Evolutionary conservation across 495 filamentous ascomycete species (phyloP), one percentile per base, ranked within the genome.

Genomic region (Echria macrotheca): DNA sequence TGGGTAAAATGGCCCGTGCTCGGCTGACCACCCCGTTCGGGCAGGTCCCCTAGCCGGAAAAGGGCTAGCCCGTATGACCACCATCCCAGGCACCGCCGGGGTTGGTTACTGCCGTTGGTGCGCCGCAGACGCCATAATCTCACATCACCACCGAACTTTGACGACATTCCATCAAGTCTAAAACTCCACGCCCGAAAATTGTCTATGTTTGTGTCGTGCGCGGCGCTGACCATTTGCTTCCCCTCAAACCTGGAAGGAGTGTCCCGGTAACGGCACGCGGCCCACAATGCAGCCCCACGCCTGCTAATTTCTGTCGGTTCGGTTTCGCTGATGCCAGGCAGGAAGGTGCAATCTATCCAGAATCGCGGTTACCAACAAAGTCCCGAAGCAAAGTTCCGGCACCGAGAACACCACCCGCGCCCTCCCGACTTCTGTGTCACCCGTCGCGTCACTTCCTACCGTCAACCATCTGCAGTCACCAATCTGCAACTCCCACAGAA

Each of bases 361-460:
- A n/a, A n/a, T n/a, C n/a, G n/a, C n/a, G n/a, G n/a, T n/a, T n/a
- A n/a, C n/a, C n/a, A n/a, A n/a, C n/a, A n/a, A n/a, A 22, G 17
- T 45, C 33, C 46, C 38, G 48, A 45, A n/a, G n/a, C n/a, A n/a
- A n/a, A n/a, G n/a, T n/a, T n/a, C n/a, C n/a, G n/a, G n/a, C n/a
- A n/a, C n/a, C n/a, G n/a, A n/a, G n/a, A n/a, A n/a, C n/a, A 10
- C 52, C 7, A 19, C 24, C 53, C 53, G 53, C 53, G 15, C 28
- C 36, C 29, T 55, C 53, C 53, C 53, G 53, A 44, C 39, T 15
- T 23, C 49, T 49, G 52, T 54, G 52, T 38, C 19, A 54, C 52
- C 43, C 38, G 22, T 43, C 47, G 28, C 17, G 39, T 36, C 29
- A 36, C 44, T 11, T n/a, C 28, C 38, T 41, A 22, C 24, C 8